Base-by-base conservation (phyloP, 495 filamentous ascomycete genomes). In the Talaromyces borbonicus region DNA sequence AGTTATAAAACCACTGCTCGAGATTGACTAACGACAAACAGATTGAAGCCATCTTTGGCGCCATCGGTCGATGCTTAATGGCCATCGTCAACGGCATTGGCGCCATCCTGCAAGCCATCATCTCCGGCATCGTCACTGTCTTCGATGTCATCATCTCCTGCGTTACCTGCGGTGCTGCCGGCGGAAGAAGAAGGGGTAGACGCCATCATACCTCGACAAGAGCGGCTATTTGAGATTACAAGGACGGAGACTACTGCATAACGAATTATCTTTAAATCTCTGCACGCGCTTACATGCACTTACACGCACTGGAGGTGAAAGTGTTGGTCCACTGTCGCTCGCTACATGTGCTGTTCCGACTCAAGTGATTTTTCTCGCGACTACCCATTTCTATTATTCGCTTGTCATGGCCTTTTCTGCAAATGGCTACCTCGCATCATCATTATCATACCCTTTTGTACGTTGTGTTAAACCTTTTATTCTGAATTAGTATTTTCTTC, bases 141-240 rank as follows among this genome's bases (percentile, higher is more conserved):
- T 75, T 94, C 71, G 81, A 82, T 65, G 84, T 86, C 67, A 73
- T 95, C 66, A 83, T 96, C 69, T 78, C 75, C 49, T 95, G 81
- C 72, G 65, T 96, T 45, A 95, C 89, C 33, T 96, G 89, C 71
- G 79, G 85, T 12, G 69, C 68, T 23, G 67, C 64, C 25, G 78
- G 76, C 14, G 47, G 65, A 20, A 52, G 73, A 27, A 55, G 67
- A 25, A 18, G 23, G 8, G 25, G 45, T 16, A 46, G 46, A 8
- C 38, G 26, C 19, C 38, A 15, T 5, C 5, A n/a, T n/a, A 41
- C 38, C 24, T 26, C 22, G 14, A 49, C 16, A 36, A 41, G 46
- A 25, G 27, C 46, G 22, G n/a, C 46, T 30, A 25, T 46, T 23
- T 48, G 14, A 12, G 23, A n/a, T n/a, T 7, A 30, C 27, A 12